Conservation (phyloP, 2,329 filamentous ascomycete genomes). For the Diaporthe vaccinii region DNA sequence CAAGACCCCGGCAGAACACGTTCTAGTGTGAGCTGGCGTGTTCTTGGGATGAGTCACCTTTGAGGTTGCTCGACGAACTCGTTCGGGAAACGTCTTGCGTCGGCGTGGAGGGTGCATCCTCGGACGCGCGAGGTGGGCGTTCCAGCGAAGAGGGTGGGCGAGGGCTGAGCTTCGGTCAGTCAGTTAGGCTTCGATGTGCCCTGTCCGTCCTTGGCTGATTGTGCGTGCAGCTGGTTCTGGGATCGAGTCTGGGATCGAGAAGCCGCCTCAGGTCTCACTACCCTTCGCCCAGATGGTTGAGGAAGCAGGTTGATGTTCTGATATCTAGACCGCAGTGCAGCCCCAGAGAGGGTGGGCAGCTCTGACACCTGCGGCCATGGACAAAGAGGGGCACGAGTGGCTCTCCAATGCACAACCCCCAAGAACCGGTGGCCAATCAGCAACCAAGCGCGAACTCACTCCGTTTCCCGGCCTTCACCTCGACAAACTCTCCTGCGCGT, state of each 20-base stretch:
- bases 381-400: background rate
- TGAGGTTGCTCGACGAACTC: constrained; percentile 17
- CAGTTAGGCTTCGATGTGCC: background rate
- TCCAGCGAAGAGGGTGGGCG: background rate
- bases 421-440: constrained; percentile 12
- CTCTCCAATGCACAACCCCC: background rate
- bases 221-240: background rate
- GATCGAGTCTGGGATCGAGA: background rate
- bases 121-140: background rate
- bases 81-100: constrained; percentile 13
- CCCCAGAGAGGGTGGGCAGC: background rate
- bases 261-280: background rate
- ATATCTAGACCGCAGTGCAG: background rate
- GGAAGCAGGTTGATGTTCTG: background rate
- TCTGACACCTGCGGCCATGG: background rate
- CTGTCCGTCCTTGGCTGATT: background rate
- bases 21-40: constrained; percentile 28
- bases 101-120: constrained; percentile 9
- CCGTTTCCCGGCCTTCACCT: background rate
- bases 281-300: background rate
- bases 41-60: constrained; percentile 23
- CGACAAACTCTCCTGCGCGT: background rate
- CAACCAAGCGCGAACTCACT: background rate
- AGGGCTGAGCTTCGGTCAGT: background rate
- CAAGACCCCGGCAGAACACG: constrained; percentile 1